Conservation (phyloP, 2,329 filamentous ascomycete species). For the Tolypocladium paradoxum region DNA sequence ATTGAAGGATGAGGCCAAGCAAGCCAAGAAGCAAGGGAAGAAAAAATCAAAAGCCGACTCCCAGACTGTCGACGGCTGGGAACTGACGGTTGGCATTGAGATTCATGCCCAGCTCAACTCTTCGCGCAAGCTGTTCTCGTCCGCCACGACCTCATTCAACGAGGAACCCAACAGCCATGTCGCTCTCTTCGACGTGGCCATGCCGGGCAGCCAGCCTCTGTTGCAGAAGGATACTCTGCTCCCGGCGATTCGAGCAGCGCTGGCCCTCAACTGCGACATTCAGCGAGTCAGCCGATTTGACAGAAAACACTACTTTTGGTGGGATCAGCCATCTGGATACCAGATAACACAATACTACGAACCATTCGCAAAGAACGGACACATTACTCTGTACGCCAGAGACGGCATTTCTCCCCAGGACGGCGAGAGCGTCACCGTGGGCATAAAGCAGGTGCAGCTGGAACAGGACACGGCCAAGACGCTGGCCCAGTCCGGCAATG, state of each 20-base stretch:
- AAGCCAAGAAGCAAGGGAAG: constrained; percentile 53
- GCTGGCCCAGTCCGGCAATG: constrained; percentile 60
- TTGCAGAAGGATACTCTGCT: constrained; percentile 78
- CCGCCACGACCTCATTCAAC: constrained; percentile 52
- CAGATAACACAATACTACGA: constrained; percentile 96
- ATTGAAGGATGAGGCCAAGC: constrained; percentile 59
- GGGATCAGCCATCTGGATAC: constrained; percentile 92
- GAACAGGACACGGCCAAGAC: constrained; percentile 98
- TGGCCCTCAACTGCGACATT: constrained; percentile 72
- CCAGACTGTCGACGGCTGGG: constrained; percentile 61
- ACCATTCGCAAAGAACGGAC: constrained; percentile 58
- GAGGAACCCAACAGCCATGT: constrained; percentile 76
- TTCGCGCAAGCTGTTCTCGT: constrained; percentile 77
- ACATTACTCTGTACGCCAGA: constrained; percentile 56
- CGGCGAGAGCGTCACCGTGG: constrained; percentile 58
- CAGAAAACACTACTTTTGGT: constrained; percentile 98
- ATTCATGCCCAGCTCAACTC: constrained; percentile 96
- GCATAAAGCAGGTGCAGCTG: constrained; percentile 90
- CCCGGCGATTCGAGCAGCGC: constrained; percentile 79
- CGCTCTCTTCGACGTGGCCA: constrained; percentile 76
- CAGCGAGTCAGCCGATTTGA: constrained; percentile 77
- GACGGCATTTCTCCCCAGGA: constrained; percentile 74
- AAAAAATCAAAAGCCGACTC: constrained; percentile 33
- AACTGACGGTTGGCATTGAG: constrained; percentile 91
- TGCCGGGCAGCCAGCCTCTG: constrained; percentile 78